These are phyloP conservation scores for Solanum commersonii DNA, from an alignment of 257 asterid genomes.

Conservation along the genomic window DNA sequence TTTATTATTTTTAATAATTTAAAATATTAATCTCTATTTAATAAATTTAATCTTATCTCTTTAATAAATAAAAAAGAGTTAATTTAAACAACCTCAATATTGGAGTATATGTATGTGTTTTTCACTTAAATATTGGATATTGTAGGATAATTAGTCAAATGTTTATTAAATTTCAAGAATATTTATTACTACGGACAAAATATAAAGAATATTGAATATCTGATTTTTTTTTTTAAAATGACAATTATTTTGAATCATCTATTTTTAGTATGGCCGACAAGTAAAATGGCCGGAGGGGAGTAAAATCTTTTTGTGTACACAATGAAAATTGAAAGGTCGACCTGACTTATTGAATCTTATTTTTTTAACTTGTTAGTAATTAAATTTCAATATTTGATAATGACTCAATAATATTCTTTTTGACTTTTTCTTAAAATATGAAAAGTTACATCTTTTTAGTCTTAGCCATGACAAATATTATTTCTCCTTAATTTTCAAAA, in stretches of 20 bases:
- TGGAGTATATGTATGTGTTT: background rate
- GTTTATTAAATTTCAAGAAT: no score
- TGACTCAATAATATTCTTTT: background rate
- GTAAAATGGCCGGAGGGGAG: background rate
- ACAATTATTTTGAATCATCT: no score
- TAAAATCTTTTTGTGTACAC: background rate
- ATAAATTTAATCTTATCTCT: no score
- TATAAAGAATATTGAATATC: no score
- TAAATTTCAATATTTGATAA: background rate
- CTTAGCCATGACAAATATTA: background rate
- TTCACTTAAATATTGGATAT: no score
- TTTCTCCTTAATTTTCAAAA: background rate
- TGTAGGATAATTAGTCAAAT: no score
- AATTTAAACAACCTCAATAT: no score
- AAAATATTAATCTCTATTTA: no score
- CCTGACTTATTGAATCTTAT: background rate
- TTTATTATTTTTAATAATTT: no score
- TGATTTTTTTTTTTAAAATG: no score
- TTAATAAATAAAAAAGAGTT: no score
- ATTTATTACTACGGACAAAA: no score
- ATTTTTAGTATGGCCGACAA: background rate
- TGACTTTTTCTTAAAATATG: background rate
- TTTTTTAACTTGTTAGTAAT: background rate
- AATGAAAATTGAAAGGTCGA: background rate
- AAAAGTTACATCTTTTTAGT: background rate